Evolutionary conservation across 805 yeast genomes (phyloP).

Genomic region (Candida arabinofermentans): DNA sequence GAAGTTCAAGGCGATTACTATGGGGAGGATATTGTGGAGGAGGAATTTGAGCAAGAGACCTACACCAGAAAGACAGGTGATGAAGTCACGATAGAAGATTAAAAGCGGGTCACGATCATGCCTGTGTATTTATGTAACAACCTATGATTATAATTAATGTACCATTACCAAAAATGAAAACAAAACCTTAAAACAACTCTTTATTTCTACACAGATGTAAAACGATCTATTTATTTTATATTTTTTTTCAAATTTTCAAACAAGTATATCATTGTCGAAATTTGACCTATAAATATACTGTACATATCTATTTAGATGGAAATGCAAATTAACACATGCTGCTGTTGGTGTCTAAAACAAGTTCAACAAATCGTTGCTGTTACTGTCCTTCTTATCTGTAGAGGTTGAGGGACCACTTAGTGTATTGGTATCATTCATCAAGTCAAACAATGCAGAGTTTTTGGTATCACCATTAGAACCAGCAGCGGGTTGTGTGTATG

Average conservation of each 20-base stretch:
- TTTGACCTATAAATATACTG: background rate
- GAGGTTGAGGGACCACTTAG: background rate
- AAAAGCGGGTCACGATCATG: too few relatives aligned
- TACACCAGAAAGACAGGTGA: slow-evolving; percentile 10
- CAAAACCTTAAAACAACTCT: too few relatives aligned
- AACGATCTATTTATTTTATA: too few relatives aligned
- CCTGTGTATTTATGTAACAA: too few relatives aligned
- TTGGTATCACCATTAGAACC: slow-evolving; percentile 2
- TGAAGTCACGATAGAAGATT: slow-evolving; percentile 21
- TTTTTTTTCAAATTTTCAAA: too few relatives aligned
- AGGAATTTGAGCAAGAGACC: slow-evolving; percentile 26
- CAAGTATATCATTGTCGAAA: too few relatives aligned
- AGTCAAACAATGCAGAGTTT: slow-evolving; percentile 10
- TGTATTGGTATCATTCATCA: slow-evolving; percentile 1
- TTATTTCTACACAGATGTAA: too few relatives aligned
- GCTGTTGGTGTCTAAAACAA: slow-evolving; percentile 6
- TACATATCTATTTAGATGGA: background rate
- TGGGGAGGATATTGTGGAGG: slow-evolving; percentile 21
- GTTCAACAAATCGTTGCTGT: slow-evolving; percentile 14
- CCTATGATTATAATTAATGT: background rate
- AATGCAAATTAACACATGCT: too few relatives aligned
- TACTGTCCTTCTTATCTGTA: background rate
- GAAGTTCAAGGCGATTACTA: slow-evolving; percentile 18
- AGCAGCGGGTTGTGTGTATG: slow-evolving; percentile 21
- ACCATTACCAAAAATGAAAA: too few relatives aligned